Evolutionary conservation across 441 rosid genomes (phyloP).

Genomic region (Dalechampia spathulata): DNA sequence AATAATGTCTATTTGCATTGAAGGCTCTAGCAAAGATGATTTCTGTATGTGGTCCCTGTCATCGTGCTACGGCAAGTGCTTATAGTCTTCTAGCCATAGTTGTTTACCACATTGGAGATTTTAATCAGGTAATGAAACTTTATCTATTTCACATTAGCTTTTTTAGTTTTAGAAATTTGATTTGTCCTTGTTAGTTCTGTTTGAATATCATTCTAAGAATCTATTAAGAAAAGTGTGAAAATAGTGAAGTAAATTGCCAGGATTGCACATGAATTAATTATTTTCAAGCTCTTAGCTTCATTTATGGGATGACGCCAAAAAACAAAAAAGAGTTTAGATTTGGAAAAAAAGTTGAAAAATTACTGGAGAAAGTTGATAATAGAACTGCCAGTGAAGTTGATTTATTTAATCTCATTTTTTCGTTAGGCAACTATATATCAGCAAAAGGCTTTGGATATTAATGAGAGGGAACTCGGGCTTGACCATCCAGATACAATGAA

Average conservation of each 20-base stretch:
- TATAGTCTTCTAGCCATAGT: slow-evolving; percentile 92
- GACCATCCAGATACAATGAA: slow-evolving; percentile 89
- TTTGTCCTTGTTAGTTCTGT: background rate
- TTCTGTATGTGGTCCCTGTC: slow-evolving; percentile 86
- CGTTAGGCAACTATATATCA: slow-evolving; percentile 71
- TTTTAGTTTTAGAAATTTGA: background rate
- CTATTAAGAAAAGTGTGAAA: background rate
- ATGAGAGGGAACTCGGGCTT: slow-evolving; percentile 91
- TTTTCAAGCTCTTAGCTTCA: background rate
- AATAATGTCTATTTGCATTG: slow-evolving; percentile 17
- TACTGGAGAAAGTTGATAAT: background rate
- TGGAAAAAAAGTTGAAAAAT: no score
- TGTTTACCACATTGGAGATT: slow-evolving; percentile 89
- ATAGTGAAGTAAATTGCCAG: background rate
- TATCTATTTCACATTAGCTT: slow-evolving; percentile 5
- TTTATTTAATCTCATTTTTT: slow-evolving; percentile 2
- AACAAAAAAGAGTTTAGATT: no score
- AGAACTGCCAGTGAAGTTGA: background rate
- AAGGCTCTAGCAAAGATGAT: slow-evolving; percentile 76
- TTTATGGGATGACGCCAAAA: background rate
- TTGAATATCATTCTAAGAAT: background rate
- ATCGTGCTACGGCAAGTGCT: slow-evolving; percentile 78
- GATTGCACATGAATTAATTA: background rate
- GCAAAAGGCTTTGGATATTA: slow-evolving; percentile 90
- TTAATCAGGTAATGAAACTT: slow-evolving; percentile 58